Evolutionary conservation across 345 rosid species (phyloP).

Genomic region (Turritis glabra): DNA sequence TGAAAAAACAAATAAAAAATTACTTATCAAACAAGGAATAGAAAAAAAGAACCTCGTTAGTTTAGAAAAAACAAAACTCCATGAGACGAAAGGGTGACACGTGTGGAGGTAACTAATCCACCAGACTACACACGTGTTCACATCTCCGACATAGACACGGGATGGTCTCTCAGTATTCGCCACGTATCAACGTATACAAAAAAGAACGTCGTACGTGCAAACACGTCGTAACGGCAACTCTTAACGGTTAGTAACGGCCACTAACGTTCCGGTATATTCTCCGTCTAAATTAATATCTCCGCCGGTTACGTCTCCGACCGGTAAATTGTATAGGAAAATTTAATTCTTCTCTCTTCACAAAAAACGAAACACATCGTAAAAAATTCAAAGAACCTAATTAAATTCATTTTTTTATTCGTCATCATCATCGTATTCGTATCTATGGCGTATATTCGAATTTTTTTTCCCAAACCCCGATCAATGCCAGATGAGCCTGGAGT

Average conservation of each 20-base stretch:
- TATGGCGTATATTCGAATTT: slow-evolving; percentile 20
- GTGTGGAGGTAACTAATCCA: not conserved
- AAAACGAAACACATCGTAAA: not conserved
- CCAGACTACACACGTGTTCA: slow-evolving; percentile 1
- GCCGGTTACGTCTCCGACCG: slow-evolving; percentile 9
- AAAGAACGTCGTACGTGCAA: slow-evolving; percentile 20
- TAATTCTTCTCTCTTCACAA: slow-evolving; percentile 5
- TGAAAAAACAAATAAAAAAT: not conserved
- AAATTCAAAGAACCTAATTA: not conserved
- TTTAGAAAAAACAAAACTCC: too few relatives aligned
- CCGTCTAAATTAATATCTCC: slow-evolving; percentile 15
- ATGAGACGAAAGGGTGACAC: too few relatives aligned
- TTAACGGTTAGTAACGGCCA: slow-evolving; percentile 10
- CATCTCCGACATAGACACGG: slow-evolving; percentile 8
- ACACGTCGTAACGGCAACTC: slow-evolving; percentile 23
- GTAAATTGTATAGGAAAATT: not conserved
- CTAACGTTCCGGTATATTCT: not conserved
- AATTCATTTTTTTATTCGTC: not conserved
- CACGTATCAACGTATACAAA: slow-evolving; percentile 26
- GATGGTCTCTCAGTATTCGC: not conserved
- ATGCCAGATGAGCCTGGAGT: slow-evolving; percentile 37
- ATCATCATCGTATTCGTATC: slow-evolving; percentile 15
- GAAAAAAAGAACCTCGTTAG: slow-evolving; percentile 15
- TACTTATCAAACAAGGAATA: slow-evolving; percentile 1
- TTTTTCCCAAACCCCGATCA: slow-evolving; percentile 6